A percentile compares a stretch with the other conserved stretches of the same genome.
These are phyloP conservation scores for Septoria petroselini DNA, from an alignment of 2,329 filamentous ascomycete species.

Conservation along the genomic window DNA sequence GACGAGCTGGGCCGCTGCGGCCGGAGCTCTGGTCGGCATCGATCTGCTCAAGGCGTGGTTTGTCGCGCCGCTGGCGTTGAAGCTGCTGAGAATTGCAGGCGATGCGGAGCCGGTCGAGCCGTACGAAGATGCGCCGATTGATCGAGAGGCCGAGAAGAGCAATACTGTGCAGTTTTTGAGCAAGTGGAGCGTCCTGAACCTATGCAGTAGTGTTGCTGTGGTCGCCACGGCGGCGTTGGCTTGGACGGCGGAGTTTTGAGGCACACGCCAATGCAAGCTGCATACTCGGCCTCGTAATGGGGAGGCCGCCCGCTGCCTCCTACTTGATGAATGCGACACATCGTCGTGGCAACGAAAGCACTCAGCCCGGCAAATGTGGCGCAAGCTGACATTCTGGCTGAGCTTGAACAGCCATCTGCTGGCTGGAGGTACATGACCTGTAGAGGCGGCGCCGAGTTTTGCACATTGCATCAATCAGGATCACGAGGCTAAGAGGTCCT, in stretches of 20 bases:
- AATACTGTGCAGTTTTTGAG: conserved; percentile 33
- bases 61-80: conserved; percentile 32
- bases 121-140: conserved; percentile 34
- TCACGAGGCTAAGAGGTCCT: too few species aligned
- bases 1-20: conserved; percentile 28
- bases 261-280: too few species aligned
- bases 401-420: too few species aligned
- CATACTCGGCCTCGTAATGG: too few species aligned
- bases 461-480: too few species aligned
- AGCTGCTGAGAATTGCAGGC: conserved; percentile 30
- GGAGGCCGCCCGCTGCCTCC: too few species aligned
- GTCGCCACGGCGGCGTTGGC: conserved; percentile 1
- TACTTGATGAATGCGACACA: too few species aligned
- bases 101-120: conserved; percentile 33
- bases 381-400: too few species aligned
- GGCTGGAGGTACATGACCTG: too few species aligned
- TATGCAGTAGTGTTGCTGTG: conserved; percentile 5
- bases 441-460: too few species aligned
- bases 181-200: conserved; percentile 23
- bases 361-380: too few species aligned
- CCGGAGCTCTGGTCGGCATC: conserved; percentile 23
- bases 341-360: too few species aligned
- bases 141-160: conserved; percentile 31
- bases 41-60: conserved; percentile 28
- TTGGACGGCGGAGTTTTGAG: conserved; percentile 1